Conservation (phyloP, 2,329 filamentous ascomycete genomes). For the Xylaria sp. region DNA sequence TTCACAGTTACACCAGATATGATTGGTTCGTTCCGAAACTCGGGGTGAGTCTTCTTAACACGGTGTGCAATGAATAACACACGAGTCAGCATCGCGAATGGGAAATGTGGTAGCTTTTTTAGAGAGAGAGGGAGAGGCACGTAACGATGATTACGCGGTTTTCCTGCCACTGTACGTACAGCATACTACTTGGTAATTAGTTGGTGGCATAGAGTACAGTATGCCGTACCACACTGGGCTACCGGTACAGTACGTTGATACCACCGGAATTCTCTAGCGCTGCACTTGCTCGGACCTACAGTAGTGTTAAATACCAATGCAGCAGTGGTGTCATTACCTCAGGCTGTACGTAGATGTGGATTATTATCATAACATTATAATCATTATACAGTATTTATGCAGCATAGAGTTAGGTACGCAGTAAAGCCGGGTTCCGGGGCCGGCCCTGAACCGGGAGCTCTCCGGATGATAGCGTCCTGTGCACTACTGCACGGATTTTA, state of each 20-base stretch:
- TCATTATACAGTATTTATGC: background rate
- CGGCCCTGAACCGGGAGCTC: background rate
- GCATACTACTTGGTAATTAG: background rate
- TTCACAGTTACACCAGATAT: slow-evolving; percentile 10
- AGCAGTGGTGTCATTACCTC: no score
- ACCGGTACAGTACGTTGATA: background rate
- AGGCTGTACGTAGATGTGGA: no score
- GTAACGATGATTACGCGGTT: slow-evolving; percentile 12
- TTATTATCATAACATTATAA: no score
- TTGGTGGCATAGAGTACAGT: no score
- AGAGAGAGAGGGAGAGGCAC: background rate
- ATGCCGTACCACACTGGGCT: background rate
- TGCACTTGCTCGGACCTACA: no score
- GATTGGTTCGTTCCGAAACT: slow-evolving; percentile 16
- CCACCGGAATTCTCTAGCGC: background rate
- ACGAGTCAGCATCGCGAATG: slow-evolving; percentile 27
- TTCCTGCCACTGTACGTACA: background rate
- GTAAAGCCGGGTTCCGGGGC: background rate
- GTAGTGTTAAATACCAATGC: no score
- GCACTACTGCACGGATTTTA: background rate
- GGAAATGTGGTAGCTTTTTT: slow-evolving; percentile 6
- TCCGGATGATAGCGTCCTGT: background rate
- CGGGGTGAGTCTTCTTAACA: background rate
- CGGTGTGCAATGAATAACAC: slow-evolving; percentile 20
- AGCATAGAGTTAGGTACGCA: background rate